phyloP scores from a whole-genome alignment of 441 rosid species.

The Viola pubescens region DNA sequence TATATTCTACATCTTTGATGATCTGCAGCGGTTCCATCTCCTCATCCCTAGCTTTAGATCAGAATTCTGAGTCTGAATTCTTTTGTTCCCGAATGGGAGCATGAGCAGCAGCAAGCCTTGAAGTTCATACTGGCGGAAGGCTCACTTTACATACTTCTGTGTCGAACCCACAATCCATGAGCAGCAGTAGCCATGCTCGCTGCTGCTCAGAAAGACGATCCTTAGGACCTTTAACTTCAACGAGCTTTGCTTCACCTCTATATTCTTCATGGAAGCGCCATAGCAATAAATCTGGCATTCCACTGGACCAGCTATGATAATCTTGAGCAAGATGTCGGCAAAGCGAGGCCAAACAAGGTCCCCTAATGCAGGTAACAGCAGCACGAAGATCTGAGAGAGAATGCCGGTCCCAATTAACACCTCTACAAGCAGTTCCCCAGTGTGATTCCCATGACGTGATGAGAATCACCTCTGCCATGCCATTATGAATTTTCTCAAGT shows the following conservation, averaged over 20 bases:
- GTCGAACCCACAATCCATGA: conserved; percentile 76
- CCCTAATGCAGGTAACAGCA: conserved; percentile 70
- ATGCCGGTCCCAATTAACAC: conserved; percentile 72
- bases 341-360: conserved; percentile 64
- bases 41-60: too few species aligned
- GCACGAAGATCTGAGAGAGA: conserved; percentile 70
- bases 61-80: too few species aligned
- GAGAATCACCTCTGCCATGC: conserved; percentile 80
- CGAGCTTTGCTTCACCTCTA: conserved; percentile 91
- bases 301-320: conserved; percentile 80
- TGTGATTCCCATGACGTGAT: conserved; percentile 66
- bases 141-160: conserved; percentile 78
- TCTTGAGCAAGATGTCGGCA: conserved; percentile 72
- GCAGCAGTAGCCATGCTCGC: conserved; percentile 72
- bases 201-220: conserved; percentile 92
- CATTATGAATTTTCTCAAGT: conserved; percentile 49
- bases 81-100: too few species aligned
- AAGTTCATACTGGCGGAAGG: conserved; percentile 21
- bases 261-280: conserved; percentile 80
- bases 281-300: conserved; percentile 86
- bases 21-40: too few species aligned
- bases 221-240: conserved; percentile 80
- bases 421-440: conserved; percentile 65
- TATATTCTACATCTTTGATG: too few species aligned
- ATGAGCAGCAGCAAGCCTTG: conserved; percentile 10